phyloP scores from a whole-genome alignment of 306 rosid species.

The Corylus heterophylla region DNA sequence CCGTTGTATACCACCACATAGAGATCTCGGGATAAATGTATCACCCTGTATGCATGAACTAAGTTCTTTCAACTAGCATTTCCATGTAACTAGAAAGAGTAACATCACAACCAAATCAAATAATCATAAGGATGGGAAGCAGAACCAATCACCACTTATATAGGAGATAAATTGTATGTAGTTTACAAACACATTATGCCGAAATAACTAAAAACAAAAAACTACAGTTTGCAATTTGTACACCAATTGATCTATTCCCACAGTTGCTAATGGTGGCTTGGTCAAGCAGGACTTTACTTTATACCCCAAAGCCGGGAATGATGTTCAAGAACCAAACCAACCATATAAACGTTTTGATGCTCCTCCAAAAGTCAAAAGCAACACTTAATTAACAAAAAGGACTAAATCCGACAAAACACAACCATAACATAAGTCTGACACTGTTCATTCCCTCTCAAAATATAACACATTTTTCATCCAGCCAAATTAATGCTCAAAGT shows the following conservation, averaged over 20 bases:
- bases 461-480: neutral
- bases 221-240: neutral
- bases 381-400: neutral
- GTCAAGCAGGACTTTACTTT: neutral
- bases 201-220: neutral
- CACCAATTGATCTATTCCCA: neutral
- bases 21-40: too few species aligned
- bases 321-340: neutral
- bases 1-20: neutral
- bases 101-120: neutral
- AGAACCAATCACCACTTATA: neutral
- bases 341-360: neutral
- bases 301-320: neutral
- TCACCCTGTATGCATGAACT: too few species aligned
- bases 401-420: neutral
- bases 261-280: neutral
- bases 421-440: slow-evolving; percentile 5
- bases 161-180: neutral
- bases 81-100: too few species aligned
- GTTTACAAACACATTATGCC: neutral
- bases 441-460: neutral
- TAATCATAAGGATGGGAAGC: neutral
- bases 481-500: neutral
- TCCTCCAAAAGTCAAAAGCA: neutral
- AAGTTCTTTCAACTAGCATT: too few species aligned